Base-by-base conservation (phyloP, 2,329 filamentous ascomycete species). In the Chalaropsis ovoidea region DNA sequence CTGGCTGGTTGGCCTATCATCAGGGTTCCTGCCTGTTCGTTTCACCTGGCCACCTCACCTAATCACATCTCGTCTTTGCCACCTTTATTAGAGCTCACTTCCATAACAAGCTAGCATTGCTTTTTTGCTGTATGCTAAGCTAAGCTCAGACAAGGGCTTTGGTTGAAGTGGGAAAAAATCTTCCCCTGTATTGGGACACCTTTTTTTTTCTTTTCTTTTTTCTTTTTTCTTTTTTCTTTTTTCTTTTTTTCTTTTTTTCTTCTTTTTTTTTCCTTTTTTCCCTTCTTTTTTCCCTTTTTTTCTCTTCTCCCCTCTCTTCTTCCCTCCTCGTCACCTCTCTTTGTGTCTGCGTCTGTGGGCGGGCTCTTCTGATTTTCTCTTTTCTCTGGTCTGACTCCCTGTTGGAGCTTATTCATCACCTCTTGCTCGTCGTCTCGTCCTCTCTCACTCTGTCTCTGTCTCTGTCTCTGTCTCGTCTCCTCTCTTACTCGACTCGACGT, bases 291-390 rank as follows among this genome's bases (percentile, higher is more conserved):
- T 13, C 1, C 17, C 11, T 52, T 52, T 4, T 24, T 52, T 10
- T 24, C 17, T 19, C 17, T 19, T 19, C 45, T 1, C 19, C 45
- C 45, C 43, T 49, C 45, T 22, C 17, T 49, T 22, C 13, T n/a
- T 22, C 19, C 45, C 2, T 49, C 10, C 45, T 19, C 19, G 47
- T 52, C 47, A 27, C 24, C 27, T 58, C 27, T 19, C 24, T 58
- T 27, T 56, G 13, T 58, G 3, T 19, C 42, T 43, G 31, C 31
- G 31, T 35, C 35, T 39, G 5, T 39, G 35, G 35, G 35, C 8
- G 47, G 47, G 42, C 63, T 64, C 27, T 64, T 58, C 13, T 42
- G 56, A 58, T 31, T 64, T 64, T 64, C 63, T 43, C 43, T 58
- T 64, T 63, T 45, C 49, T 43, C 63, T 58, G 54, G 54, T 45